Base-by-base conservation (phyloP, 2,329 filamentous ascomycete genomes). In the Colletotrichum sansevieriae region DNA sequence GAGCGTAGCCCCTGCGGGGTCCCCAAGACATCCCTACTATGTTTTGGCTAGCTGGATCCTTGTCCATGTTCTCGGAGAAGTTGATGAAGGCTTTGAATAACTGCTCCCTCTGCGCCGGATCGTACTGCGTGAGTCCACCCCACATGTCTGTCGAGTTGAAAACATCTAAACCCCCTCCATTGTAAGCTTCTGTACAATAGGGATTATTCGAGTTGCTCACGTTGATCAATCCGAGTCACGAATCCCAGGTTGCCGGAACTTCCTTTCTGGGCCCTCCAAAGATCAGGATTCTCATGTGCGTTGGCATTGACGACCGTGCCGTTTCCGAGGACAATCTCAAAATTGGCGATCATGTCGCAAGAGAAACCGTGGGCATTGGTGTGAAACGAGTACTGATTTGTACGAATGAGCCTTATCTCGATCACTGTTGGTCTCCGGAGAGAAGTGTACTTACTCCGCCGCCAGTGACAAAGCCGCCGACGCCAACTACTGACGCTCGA, bases 311-410 rank as follows among this genome's bases (percentile, higher is more conserved):
- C 22, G 22, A 22, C 22, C 22, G 22, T 22, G 22, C 22, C 22
- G 22, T 22, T 22, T 22, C 22, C 22, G 22, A 22, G 22, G 3
- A 22, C 22, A 22, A 22, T 22, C 22, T 22, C 22, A 22, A 22
- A 22, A 22, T 22, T 22, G 22, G 22, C 22, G 22, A 22, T 2
- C 22, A 22, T 22, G 68, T 83, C 83, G 61, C 80, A 82, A 10
- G 77, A 79, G 39, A 82, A 81, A 0, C 84, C 84, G 37, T 78
- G 70, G 0, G 59, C 46, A 61, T 72, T 73, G 22, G 74, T 68
- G 47, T 77, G 74, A 63, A 78, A 78, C 0, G 75, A 78, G 54
- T 78, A 77, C 65, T 68, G 1, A 35, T 25, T 3, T 39, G 35
- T 39, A 3, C 3, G 1, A 3, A 33, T 2, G 4, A 6, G 6